Conservation (phyloP, 345 rosid genomes). For the Pugionium cornutum region DNA sequence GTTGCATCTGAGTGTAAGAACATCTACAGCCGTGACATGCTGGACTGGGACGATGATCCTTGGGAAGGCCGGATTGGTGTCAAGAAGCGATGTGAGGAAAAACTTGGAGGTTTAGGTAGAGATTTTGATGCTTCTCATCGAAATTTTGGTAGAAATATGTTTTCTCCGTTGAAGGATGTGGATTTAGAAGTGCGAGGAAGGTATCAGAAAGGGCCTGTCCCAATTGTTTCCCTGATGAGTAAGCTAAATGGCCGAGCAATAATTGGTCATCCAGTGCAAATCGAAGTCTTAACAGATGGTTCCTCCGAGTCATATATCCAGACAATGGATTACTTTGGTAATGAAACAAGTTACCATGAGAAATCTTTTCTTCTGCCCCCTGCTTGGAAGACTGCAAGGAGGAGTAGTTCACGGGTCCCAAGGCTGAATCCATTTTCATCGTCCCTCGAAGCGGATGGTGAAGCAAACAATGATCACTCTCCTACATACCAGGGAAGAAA, state of each 20-base stretch:
- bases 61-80: conserved; percentile 51
- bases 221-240: conserved; percentile 81
- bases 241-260: conserved; percentile 82
- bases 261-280: conserved; percentile 84
- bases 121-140: conserved; percentile 38
- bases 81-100: conserved; percentile 48
- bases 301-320: conserved; percentile 47
- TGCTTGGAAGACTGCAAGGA: conserved; percentile 92
- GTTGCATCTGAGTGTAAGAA: conserved; percentile 45
- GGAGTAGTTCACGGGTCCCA: conserved; percentile 79
- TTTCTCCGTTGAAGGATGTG: conserved; percentile 69
- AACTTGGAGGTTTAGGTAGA: conserved; percentile 46
- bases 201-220: conserved; percentile 75
- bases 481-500: conserved; percentile 48
- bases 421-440: conserved; percentile 56
- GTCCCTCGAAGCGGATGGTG: conserved; percentile 48
- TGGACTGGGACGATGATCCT: conserved; percentile 60
- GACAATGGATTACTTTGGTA: conserved; percentile 34
- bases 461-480: conserved; percentile 27
- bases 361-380: conserved; percentile 55
- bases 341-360: conserved; percentile 53
- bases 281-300: conserved; percentile 73
- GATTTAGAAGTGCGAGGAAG: conserved; percentile 85
- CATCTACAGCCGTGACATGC: conserved; percentile 39
- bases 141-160: conserved; percentile 46